phyloP scores from a whole-genome alignment of 148 eudicot genomes.

The Rhododendron vialii region DNA sequence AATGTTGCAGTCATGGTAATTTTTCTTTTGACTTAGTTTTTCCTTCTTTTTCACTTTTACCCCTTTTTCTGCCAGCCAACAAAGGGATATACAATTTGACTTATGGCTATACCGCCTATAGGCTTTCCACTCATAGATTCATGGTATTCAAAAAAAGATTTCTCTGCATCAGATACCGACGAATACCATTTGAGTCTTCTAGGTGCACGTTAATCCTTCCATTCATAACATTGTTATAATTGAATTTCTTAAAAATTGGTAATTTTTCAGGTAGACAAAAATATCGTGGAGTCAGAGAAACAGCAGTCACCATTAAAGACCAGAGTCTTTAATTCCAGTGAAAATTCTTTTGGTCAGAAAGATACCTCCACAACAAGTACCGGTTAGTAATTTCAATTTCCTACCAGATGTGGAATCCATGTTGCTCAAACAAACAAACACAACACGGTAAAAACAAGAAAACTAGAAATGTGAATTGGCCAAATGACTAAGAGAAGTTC shows the following conservation, averaged over 20 bases:
- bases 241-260: not conserved
- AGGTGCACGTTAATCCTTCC: not conserved
- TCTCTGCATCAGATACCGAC: not conserved
- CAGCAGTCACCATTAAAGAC: conserved; percentile 19
- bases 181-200: not conserved
- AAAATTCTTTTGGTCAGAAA: conserved; percentile 14
- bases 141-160: not conserved
- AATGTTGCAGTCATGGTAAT: conserved; percentile 42
- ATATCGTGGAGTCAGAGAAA: conserved; percentile 20
- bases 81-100: not conserved
- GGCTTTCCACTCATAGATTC: not conserved
- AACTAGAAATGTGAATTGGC: not conserved
- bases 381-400: conserved; percentile 42
- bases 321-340: conserved; percentile 11
- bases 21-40: not conserved
- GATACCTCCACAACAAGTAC: conserved; percentile 16
- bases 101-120: not conserved
- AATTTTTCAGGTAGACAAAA: conserved; percentile 41
- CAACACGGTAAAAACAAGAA: not conserved
- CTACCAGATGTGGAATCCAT: not conserved
- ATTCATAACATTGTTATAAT: not conserved
- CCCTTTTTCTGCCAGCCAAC: not conserved
- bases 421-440: not conserved
- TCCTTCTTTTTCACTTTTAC: not conserved
- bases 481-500: not conserved